Percentiles rank a stretch among this genome's conserved stretches.
Conservation (phyloP, 768 basidiomycete genomes). For the Mycena pura region DNA sequence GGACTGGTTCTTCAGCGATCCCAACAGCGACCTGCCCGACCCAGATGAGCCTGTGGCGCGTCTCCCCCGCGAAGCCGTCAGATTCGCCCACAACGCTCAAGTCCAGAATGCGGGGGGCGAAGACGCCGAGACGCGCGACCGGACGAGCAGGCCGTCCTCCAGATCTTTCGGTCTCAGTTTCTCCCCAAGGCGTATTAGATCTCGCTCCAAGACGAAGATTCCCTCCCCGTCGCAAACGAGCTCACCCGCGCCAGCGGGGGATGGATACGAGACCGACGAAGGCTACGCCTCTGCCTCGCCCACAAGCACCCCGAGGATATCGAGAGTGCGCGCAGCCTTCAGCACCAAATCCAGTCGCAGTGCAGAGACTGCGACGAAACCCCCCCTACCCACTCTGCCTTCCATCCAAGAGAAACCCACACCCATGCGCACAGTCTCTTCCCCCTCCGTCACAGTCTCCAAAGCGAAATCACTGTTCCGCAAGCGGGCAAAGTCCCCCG, state of each 20-base stretch:
- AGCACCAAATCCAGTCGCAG: not conserved
- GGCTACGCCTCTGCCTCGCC: slow-evolving; percentile 18
- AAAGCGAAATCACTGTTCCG: slow-evolving; percentile 18
- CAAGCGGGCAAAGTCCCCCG: slow-evolving; percentile 12
- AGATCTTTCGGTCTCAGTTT: slow-evolving; percentile 15
- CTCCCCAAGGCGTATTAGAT: slow-evolving; percentile 9
- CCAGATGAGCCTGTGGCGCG: not conserved
- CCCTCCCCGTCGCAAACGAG: not conserved
- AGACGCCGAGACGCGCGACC: not conserved
- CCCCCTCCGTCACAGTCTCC: slow-evolving; percentile 7
- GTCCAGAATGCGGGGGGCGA: not conserved
- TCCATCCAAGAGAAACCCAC: slow-evolving; percentile 14
- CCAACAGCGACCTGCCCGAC: slow-evolving; percentile 7
- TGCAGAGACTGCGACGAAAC: not conserved
- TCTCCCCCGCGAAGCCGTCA: slow-evolving; percentile 4
- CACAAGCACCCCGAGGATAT: slow-evolving; percentile 1
- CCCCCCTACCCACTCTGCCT: slow-evolving; percentile 16
- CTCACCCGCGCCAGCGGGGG: not conserved
- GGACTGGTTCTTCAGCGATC: slow-evolving; percentile 42
- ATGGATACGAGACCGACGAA: slow-evolving; percentile 20
- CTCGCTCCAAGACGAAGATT: slow-evolving; percentile 3
- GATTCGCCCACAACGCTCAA: not conserved
- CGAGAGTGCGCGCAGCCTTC: slow-evolving; percentile 15
- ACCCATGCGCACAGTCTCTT: slow-evolving; percentile 1
- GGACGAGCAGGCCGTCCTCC: not conserved